Percentiles rank a stretch among this genome's conserved stretches.
Evolutionary conservation across 257 asterid species (phyloP).

Genomic region (Craterostigma plantagineum): DNA sequence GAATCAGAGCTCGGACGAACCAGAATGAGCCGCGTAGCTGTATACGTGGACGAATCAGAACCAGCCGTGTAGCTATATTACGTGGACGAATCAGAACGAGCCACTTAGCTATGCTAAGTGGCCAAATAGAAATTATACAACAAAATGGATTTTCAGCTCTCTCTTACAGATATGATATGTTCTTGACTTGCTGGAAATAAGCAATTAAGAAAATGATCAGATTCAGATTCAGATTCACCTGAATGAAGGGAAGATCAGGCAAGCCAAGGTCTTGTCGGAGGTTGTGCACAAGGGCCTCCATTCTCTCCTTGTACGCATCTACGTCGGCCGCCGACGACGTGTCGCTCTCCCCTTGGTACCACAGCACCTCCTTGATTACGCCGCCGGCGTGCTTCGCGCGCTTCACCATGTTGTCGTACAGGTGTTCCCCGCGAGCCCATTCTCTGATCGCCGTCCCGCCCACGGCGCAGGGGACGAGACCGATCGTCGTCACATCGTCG

Average conservation of each 20-base stretch:
- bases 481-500: conserved; percentile 10
- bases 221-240: conserved; percentile 17
- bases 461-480: conserved; percentile 81
- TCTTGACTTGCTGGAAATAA: not conserved
- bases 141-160: too few species aligned
- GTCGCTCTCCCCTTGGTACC: conserved; percentile 97
- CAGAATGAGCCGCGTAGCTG: too few species aligned
- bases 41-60: too few species aligned
- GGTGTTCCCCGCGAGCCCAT: conserved; percentile 54
- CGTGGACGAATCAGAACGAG: too few species aligned
- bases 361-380: conserved; percentile 51
- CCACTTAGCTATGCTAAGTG: too few species aligned
- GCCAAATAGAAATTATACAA: too few species aligned
- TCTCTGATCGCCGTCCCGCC: conserved; percentile 84
- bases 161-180: too few species aligned
- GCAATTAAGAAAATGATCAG: not conserved
- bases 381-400: conserved; percentile 35
- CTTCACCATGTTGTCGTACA: conserved; percentile 56
- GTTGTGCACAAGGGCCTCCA: conserved; percentile 38
- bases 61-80: too few species aligned
- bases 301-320: conserved; percentile 31
- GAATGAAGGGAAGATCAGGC: conserved; percentile 52
- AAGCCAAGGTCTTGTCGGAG: conserved; percentile 42
- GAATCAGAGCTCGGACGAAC: too few species aligned
- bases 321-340: conserved; percentile 36